Base-by-base conservation (phyloP, 1,139 yeast species). In the Debaryomyces nepalensis region DNA sequence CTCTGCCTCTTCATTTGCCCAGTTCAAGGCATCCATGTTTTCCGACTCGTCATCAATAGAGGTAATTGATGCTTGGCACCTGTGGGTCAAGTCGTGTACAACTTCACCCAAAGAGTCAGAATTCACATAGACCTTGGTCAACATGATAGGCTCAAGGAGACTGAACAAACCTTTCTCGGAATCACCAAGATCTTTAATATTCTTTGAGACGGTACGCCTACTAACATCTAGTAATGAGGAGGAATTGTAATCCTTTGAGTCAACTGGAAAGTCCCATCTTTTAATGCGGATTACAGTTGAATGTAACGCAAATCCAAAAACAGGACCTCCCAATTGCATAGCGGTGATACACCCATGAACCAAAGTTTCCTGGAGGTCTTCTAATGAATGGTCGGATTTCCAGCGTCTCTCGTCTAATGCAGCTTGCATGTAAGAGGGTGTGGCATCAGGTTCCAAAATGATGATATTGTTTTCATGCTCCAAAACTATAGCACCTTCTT, bases 91-190 rank as follows among this genome's bases (percentile, higher is more conserved):
- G 50, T 93, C 99, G 54, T 89, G 95, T 26, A 88, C 79, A 0
- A 93, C 95, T 33, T 75, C 76, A 14, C 99, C 99, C 52, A 93
- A 66, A 45, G 84, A 87, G 46, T 79, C 85, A 16, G 89, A 85
- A 41, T 75, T 74, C 1, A 84, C 85, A 40, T 75, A 77, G 1
- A 93, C 82, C n/a, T 72, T 72, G 4, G 89, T 84, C 31, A 77
- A 73, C 98, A 93, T 91, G 19, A 87, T 73, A 0, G 99, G 99
- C 61, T 93, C 98, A 59, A 91, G 70, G 1, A 90, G 61, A 1
- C 81, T 73, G 55, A 77, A 80, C 2, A 49, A 32, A n/a, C 44
- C 45, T 4, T 38, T 41, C n/a, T 65, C 56, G 1, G 48, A 48
- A 2, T 53, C 60, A 24, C 55, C 48, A 5, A 64, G 53, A 26